Evolutionary conservation across 2,329 filamentous ascomycete species (phyloP), one percentile per base, ranked within the genome.

Genomic region (Phaeomoniella chlamydospora): DNA sequence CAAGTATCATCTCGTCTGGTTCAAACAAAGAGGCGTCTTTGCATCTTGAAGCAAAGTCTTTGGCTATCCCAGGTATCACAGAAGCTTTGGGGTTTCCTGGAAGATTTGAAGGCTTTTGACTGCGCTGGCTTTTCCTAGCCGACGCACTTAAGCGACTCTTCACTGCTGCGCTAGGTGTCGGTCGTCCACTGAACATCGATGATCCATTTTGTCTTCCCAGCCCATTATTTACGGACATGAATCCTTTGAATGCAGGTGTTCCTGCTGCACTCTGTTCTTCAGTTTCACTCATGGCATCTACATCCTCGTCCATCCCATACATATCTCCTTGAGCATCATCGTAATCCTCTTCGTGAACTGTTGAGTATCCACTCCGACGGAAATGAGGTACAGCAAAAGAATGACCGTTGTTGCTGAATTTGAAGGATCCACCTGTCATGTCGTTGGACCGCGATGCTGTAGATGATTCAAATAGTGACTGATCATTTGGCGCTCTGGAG

Each of bases 31-130:
- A 49, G 1, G 80, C 73, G 19, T 70, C 62, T 22, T 69, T 69
- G 31, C 57, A 67, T 55, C 52, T 72, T 52, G 54, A 62, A 52
- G 64, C 77, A 6, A 87, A 57, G 41, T 79, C 77, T 51, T 79
- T 81, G 18, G 83, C 82, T 40, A 93, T 74, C 4, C 70, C 63
- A 3, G 75, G 70, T 49, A 85, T 80, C 31, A 74, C 72, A 35
- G 77, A 75, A 5, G 74, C 68, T 33, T 68, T 68, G 42, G 61
- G 48, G 43, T 56, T 61, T 26, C 49, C 54, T 9, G 49, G 54
- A 12, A 58, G 43, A 31, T 49, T 52, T n/a, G 43, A 44, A 10
- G 22, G 22, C 22, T 26, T 26, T 15, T 48, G 49, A 41, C 14
- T 33, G 14, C 33, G 15, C 33, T 35, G 33, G 9, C 14, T 16